Conservation (phyloP, 2,329 filamentous ascomycete genomes). For the Fusarium floridanum region DNA sequence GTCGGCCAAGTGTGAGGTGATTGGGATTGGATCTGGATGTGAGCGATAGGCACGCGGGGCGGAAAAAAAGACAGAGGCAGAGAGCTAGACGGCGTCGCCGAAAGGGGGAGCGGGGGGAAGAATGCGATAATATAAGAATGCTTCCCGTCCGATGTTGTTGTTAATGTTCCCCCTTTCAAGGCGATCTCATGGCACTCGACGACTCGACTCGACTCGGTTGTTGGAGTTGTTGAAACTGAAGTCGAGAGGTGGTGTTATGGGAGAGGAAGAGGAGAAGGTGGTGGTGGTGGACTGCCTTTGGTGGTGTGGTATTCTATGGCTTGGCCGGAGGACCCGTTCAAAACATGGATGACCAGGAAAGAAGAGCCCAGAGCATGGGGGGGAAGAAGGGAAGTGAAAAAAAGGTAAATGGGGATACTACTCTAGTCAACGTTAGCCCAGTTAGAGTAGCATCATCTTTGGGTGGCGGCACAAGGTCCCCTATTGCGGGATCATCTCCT, state of each 20-base stretch:
- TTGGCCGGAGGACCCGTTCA: slow-evolving; percentile 5
- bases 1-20: neutral
- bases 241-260: neutral
- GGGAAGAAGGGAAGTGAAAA: neutral
- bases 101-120: slow-evolving; percentile 24
- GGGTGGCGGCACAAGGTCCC: neutral
- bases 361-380: neutral
- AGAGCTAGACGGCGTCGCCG: slow-evolving; percentile 30
- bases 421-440: neutral
- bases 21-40: neutral
- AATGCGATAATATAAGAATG: slow-evolving; percentile 1
- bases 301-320: slow-evolving; percentile 8
- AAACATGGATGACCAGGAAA: neutral
- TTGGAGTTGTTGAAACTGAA: slow-evolving; percentile 2
- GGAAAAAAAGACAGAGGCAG: slow-evolving; percentile 1
- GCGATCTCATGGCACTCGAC: slow-evolving; percentile 24
- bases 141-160: neutral
- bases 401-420: neutral
- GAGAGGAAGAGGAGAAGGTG: neutral
- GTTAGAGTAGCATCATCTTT: neutral
- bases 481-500: slow-evolving; percentile 12
- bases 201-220: neutral
- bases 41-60: slow-evolving; percentile 18
- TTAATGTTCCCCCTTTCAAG: slow-evolving; percentile 27
- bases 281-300: neutral